Conservation (phyloP, 768 basidiomycete genomes). For the Naematelia encephala region DNA sequence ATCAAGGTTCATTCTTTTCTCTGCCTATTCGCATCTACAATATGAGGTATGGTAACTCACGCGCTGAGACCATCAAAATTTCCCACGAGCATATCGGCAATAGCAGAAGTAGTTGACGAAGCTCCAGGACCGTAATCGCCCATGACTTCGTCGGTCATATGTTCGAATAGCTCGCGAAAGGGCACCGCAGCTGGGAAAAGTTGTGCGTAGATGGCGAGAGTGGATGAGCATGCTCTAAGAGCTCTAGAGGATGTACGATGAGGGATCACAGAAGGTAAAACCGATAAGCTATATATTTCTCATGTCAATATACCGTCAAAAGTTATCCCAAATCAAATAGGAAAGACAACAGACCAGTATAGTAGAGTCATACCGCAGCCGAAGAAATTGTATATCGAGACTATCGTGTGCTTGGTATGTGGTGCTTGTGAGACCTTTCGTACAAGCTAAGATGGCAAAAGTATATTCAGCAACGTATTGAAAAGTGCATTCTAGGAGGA, state of each 20-base stretch:
- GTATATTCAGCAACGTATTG: neutral
- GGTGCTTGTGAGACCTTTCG: conserved; percentile 16
- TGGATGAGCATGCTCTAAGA: conserved; percentile 17
- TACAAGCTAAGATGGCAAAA: conserved; percentile 6
- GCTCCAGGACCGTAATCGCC: neutral
- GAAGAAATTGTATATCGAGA: conserved; percentile 16
- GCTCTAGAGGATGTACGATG: conserved; percentile 12
- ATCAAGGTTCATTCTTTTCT: too few relatives aligned
- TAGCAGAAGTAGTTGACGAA: neutral
- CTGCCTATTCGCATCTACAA: too few relatives aligned
- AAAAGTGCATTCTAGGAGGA: too few relatives aligned
- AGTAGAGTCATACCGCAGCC: conserved; percentile 16
- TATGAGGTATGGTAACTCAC: neutral
- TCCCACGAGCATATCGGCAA: neutral
- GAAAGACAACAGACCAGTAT: neutral
- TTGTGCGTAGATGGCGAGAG: conserved; percentile 18
- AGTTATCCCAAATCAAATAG: neutral
- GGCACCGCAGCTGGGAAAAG: conserved; percentile 19
- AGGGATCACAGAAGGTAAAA: conserved; percentile 10
- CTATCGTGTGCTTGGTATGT: conserved; percentile 7
- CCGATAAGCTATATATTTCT: conserved; percentile 1
- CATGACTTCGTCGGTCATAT: conserved; percentile 1
- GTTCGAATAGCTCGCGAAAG: conserved; percentile 17
- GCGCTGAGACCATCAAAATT: neutral
- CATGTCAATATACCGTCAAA: too few relatives aligned